Evolutionary conservation across 2,329 filamentous ascomycete species (phyloP).

Genomic region (Sarocladium brachiariae): DNA sequence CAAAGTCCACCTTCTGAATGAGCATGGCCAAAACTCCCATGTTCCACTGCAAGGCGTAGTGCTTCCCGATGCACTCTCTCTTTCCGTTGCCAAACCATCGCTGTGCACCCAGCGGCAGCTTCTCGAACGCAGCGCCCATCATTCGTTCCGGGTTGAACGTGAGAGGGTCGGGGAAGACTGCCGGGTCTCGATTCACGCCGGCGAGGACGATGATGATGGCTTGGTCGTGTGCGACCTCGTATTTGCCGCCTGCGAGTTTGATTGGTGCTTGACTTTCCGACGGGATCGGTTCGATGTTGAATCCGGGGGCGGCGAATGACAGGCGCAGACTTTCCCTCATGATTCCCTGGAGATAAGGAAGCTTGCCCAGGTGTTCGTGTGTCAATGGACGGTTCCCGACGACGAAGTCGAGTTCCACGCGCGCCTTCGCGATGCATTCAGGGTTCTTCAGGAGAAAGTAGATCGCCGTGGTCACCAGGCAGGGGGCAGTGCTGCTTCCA

Average conservation of each 20-base stretch:
- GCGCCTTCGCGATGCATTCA: slow-evolving; percentile 37
- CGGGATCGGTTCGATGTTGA: slow-evolving; percentile 44
- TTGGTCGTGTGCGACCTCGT: slow-evolving; percentile 41
- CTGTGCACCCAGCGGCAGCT: slow-evolving; percentile 37
- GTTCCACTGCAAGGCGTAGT: slow-evolving; percentile 41
- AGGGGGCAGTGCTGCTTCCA: slow-evolving; percentile 44
- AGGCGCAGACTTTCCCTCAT: slow-evolving; percentile 49
- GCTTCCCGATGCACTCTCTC: slow-evolving; percentile 43
- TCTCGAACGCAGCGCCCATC: slow-evolving; percentile 37
- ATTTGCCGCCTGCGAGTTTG: slow-evolving; percentile 40
- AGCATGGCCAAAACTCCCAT: slow-evolving; percentile 35
- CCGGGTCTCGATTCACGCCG: slow-evolving; percentile 42
- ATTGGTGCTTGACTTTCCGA: slow-evolving; percentile 35
- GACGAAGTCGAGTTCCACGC: slow-evolving; percentile 47
- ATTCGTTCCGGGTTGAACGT: slow-evolving; percentile 42
- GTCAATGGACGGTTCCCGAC: slow-evolving; percentile 38
- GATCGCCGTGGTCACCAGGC: slow-evolving; percentile 37
- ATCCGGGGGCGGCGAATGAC: slow-evolving; percentile 45
- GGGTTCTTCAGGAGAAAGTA: slow-evolving; percentile 47
- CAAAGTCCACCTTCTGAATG: slow-evolving; percentile 39
- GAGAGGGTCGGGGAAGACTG: slow-evolving; percentile 39
- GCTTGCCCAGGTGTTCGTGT: slow-evolving; percentile 40
- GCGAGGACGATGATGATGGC: slow-evolving; percentile 42
- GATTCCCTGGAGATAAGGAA: slow-evolving; percentile 48
- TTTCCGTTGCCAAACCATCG: slow-evolving; percentile 47